Evolutionary conservation across 495 filamentous ascomycete species (phyloP), one percentile per base, ranked within the genome.

Genomic region (Penicillium nucicola): DNA sequence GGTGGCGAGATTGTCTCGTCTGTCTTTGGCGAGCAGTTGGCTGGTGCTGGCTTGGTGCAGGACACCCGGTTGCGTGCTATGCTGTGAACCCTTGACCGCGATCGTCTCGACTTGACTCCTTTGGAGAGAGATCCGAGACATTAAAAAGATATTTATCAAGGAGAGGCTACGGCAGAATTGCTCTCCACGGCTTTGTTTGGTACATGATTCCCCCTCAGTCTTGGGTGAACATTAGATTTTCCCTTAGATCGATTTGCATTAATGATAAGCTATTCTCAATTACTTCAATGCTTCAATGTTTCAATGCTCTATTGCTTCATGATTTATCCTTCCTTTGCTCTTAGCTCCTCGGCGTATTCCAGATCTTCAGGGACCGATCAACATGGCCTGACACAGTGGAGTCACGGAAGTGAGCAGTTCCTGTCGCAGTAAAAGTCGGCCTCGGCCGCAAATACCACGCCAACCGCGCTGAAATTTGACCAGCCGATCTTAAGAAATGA

Each of bases 1-100:
- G 85, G 86, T 40, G 89, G 84, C 14, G 87, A 92, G 64, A 83
- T 95, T 54, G 87, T 92, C 14, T 70, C 81, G 33, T 88, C 81
- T 15, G 84, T 95, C 38, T 92, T 92, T 63, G 82, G 79, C 15
- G 64, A 69, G 18, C 65, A 74, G 56, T 55, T 76, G 40, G 57
- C 64, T 34, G 68, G 60, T 18, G 45, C 53, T 30, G 18, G 31
- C 34, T 40, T 50, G 64, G 66, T 71, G 67, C 67, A 67, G 66
- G 70, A 68, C 62, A 70, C 68, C 53, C 62, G 55, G 42, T 48
- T 72, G 41, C 68, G 71, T 46, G 68, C 70, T 45, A 72, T 72
- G 70, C 64, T 72, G 53, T 73, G 52, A 67, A 50, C 30, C 19
- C 32, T 18, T 45, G 17, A 34, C 25, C 3, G 19, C 17, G 8